phyloP scores from a whole-genome alignment of 148 eudicot species.

The Pouteria glomerata region DNA sequence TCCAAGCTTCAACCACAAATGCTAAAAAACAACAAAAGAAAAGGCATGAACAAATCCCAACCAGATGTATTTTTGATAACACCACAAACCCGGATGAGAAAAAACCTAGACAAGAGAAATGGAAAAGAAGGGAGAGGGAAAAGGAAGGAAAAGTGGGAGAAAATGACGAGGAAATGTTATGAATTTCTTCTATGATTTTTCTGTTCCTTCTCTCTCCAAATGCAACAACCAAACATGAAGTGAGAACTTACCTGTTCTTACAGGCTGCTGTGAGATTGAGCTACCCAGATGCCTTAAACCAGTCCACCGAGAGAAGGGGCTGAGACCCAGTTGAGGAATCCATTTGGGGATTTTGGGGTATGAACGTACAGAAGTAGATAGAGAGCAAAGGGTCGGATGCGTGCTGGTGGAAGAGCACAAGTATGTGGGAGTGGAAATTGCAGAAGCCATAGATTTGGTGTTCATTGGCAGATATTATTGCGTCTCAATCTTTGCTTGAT shows the following conservation, averaged over 20 bases:
- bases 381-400: slow-evolving; percentile 26
- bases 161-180: too few species aligned
- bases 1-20: not conserved
- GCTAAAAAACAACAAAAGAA: not conserved
- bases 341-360: slow-evolving; percentile 27
- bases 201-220: too few species aligned
- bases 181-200: too few species aligned
- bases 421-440: slow-evolving; percentile 34
- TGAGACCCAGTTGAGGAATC: slow-evolving; percentile 46
- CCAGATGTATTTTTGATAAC: too few species aligned
- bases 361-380: slow-evolving; percentile 23
- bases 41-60: not conserved
- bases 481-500: slow-evolving; percentile 2
- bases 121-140: too few species aligned
- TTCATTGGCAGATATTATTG: slow-evolving; percentile 13
- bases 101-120: too few species aligned
- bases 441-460: slow-evolving; percentile 44
- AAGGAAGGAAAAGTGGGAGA: too few species aligned
- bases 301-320: slow-evolving; percentile 40
- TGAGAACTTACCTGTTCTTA: slow-evolving; percentile 30
- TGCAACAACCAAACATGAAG: too few species aligned
- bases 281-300: slow-evolving; percentile 46
- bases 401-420: slow-evolving; percentile 18
- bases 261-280: slow-evolving; percentile 32
- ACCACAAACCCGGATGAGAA: slow-evolving; percentile 15